Base-by-base conservation (phyloP, 495 filamentous ascomycete genomes). In the Melanomma pulvis-pyrius region DNA sequence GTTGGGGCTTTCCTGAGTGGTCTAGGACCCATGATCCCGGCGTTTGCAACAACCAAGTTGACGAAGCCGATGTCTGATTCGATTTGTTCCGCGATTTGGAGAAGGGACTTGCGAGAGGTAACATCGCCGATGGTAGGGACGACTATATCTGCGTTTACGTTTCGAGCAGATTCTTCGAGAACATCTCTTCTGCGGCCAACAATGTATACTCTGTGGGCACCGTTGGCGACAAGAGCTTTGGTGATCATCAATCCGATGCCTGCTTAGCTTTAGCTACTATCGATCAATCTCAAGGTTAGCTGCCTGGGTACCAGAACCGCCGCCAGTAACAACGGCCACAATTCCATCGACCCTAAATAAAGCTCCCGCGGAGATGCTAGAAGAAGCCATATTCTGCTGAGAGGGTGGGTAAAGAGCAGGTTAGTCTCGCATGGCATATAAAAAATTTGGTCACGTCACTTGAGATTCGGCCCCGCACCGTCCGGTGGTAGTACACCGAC, bases 221-320 rank as follows among this genome's bases (percentile, higher is more conserved):
- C 89, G 67, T 88, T 87, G 53, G 69, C 50, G 2, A 80, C 87
- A 8, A 92, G 82, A 30, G 87, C 86, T 57, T 79, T 79, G 0
- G 89, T 81, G 80, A 90, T 90, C 75, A 82, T 84, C 1, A 82
- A 74, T 13, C 88, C 88, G 67, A 90, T 86, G 4, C 88, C 88
- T 88, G 49, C 39, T 13, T 9, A 52, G 12, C 39, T 24, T 50
- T 32, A 49, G 32, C 21, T 19, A 24, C 30, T 34, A 32, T 57
- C 9, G 34, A 22, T 30, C 25, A 26, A 29, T 21, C 26, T 26
- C 26, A 52, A 22, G 21, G 13, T 52, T 9, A 5, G 36, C 15
- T n/a, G 0, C 17, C 24, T 15, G 26, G 19, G 22, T 36, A 85
- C 86, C 87, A 59, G 76, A 82, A n/a, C 85, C 86, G 39, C 84